Evolutionary conservation across 805 yeast genomes (phyloP).

Genomic region (Isabelozyma gotoi): DNA sequence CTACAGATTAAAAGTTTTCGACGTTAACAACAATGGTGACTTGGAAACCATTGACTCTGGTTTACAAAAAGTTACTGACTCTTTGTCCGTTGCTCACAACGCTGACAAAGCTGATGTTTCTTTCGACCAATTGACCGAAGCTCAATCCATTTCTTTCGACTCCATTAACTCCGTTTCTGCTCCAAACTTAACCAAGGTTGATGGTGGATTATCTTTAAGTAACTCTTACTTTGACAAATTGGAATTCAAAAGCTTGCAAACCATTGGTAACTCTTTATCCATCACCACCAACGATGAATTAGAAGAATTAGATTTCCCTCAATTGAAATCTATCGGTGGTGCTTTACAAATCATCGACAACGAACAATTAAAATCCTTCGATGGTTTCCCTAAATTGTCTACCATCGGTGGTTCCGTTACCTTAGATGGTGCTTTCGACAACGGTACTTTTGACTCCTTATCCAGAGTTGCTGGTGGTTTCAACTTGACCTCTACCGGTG

Average conservation of each 20-base stretch:
- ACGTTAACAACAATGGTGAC: conserved; percentile 89
- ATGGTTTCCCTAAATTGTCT: conserved; percentile 71
- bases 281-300: conserved; percentile 73
- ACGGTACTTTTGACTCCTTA: conserved; percentile 74
- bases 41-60: conserved; percentile 71
- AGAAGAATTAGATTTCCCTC: conserved; percentile 63
- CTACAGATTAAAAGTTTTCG: conserved; percentile 48
- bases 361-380: conserved; percentile 61
- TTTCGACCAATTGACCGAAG: conserved; percentile 74
- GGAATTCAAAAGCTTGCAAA: conserved; percentile 52
- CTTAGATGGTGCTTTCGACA: conserved; percentile 75
- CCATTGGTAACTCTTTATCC: conserved; percentile 80
- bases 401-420: conserved; percentile 87
- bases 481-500: conserved; percentile 70
- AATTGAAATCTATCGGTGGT: conserved; percentile 80
- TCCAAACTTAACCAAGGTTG: conserved; percentile 65
- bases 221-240: conserved; percentile 64
- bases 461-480: conserved; percentile 91
- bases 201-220: conserved; percentile 80
- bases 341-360: conserved; percentile 90
- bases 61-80: conserved; percentile 69
- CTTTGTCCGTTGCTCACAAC: conserved; percentile 81
- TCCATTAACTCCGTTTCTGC: conserved; percentile 73
- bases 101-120: conserved; percentile 70
- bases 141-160: conserved; percentile 85